Conservation (phyloP, 257 asterid species). For the Nicotiana undulata region DNA sequence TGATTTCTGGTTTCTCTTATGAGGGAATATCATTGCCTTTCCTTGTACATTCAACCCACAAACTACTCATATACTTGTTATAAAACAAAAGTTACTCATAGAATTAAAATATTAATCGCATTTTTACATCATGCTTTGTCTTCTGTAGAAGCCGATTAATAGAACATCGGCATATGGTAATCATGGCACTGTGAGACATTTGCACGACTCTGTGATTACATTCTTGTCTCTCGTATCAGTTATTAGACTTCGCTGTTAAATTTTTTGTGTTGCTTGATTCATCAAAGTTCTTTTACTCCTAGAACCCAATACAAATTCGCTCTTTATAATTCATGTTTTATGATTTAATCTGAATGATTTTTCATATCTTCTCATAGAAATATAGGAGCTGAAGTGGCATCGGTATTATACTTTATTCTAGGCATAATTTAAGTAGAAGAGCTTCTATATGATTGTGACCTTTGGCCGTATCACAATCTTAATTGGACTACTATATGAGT, state of each 20-base stretch:
- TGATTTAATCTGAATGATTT: not conserved
- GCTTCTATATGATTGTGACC: not conserved
- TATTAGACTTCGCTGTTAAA: not conserved
- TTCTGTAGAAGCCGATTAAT: not conserved
- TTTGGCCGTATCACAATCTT: not conserved
- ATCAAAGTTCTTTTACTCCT: not conserved
- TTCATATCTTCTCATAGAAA: not conserved
- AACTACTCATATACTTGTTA: not conserved
- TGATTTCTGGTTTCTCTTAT: not conserved
- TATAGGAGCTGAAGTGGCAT: not conserved
- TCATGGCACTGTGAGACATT: not conserved
- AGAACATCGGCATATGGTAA: not conserved
- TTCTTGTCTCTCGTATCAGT: not conserved
- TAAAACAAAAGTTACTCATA: not conserved
- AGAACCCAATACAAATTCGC: not conserved
- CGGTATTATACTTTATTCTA: not conserved
- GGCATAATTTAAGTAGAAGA: not conserved
- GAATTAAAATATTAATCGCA: not conserved
- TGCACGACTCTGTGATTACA: not conserved
- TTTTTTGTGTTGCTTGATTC: not conserved
- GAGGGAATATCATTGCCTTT: not conserved
- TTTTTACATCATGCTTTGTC: not conserved
- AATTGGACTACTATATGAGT: not conserved
- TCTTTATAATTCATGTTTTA: not conserved
- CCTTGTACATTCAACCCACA: not conserved